Evolutionary conservation across 345 rosid genomes (phyloP), one percentile per base, ranked within the genome.

Genomic region (Rhizophora apiculata): DNA sequence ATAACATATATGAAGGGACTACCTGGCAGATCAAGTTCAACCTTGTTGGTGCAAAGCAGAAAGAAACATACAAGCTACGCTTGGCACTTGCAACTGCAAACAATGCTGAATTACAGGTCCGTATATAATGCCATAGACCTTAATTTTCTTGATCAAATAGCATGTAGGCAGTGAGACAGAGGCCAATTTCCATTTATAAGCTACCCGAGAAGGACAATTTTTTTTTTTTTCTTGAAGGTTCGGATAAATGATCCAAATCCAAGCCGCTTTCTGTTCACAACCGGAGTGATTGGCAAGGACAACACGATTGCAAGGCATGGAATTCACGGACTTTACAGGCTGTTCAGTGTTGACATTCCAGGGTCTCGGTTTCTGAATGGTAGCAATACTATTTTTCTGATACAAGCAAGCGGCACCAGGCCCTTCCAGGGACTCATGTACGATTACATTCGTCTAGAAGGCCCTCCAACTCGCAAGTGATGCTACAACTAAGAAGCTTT

Each of bases 11-110:
- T 18, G n/a, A 63, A 68, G 72, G 72, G 32, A 68, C 72, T 9
- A 74, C 68, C 18, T 74, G 78, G 78, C 72, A 74, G 63, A 68
- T 74, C 30, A 68, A 31, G 68, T 74, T 74, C 61, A 46, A 63
- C 9, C 72, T 68, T 1, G 53, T 46, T 5, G 26, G 7, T 19
- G 58, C 68, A 57, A 26, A 72, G 27, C 29, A 34, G n/a, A 27
- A 2, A 13, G 65, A 9, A 6, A 66, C 52, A 18, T 72, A 72
- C 49, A 65, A 34, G 31, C 76, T 72, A 1, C 64, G 70, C 24
- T 48, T 65, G 39, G 76, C 76, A 26, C 70, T 72, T 10, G 76
- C 76, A 65, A 72, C 76, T 11, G 76, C 65, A 57, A 59, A 72
- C 49, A 58, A 6, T 32, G 70, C 70, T 9, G 49, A 58, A 3